phyloP scores from a whole-genome alignment of 2,329 filamentous ascomycete species.

The Nemania sp. region DNA sequence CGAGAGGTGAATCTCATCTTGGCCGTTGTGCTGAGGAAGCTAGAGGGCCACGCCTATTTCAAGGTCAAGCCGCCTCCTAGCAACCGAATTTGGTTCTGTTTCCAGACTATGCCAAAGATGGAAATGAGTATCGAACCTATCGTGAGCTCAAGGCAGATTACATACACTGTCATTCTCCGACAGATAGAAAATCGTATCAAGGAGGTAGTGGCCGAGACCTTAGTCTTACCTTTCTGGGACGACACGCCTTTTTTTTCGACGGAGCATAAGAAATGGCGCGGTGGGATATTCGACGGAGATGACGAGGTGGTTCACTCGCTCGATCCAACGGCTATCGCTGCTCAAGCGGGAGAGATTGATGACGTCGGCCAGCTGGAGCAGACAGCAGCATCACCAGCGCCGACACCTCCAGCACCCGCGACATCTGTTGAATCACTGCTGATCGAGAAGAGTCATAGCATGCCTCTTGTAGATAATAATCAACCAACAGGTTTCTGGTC shows the following conservation, averaged over 20 bases:
- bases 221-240: constrained; percentile 95
- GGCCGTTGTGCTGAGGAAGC: constrained; percentile 78
- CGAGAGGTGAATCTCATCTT: constrained; percentile 88
- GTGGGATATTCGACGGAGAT: constrained; percentile 75
- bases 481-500: constrained; percentile 52
- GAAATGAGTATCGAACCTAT: constrained; percentile 95
- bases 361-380: constrained; percentile 52
- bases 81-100: constrained; percentile 94
- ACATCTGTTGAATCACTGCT: constrained; percentile 51
- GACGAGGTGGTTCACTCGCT: constrained; percentile 47
- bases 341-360: constrained; percentile 52
- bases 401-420: no score
- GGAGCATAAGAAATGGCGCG: constrained; percentile 74
- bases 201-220: constrained; percentile 87
- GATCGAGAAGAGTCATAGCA: constrained; percentile 60
- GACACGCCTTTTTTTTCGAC: constrained; percentile 91
- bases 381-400: constrained; percentile 38
- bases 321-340: constrained; percentile 44
- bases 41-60: constrained; percentile 83
- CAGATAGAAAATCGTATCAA: constrained; percentile 95
- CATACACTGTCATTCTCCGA: constrained; percentile 86
- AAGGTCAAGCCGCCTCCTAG: constrained; percentile 94
- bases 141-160: constrained; percentile 92
- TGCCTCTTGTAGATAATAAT: constrained; percentile 48
- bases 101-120: constrained; percentile 91